Evolutionary conservation across 139 green algal genomes (phyloP), one percentile per base, ranked within the genome.

Genomic region (Chlorella vulgaris): DNA sequence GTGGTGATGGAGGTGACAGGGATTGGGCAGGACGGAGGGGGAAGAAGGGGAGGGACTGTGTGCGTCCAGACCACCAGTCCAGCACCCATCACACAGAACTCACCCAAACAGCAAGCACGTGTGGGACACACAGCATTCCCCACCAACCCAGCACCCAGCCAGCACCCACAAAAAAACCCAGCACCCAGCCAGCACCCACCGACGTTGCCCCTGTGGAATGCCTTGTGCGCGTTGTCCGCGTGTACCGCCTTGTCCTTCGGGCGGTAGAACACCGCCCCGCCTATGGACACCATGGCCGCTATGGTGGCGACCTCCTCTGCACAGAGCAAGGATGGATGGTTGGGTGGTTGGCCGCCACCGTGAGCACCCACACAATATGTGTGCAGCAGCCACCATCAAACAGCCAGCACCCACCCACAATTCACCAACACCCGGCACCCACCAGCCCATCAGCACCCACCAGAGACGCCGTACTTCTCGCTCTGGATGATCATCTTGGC

Each of bases 211-310:
- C 86, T 80, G 69, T 95, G 85, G 81, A 98, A 98, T 83, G 95
- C 93, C 40, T 93, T 93, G 88, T 96, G 90, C 40, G 95, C 95
- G 69, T 98, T 97, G 87, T 98, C 95, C 2, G 96, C 96, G 77
- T 96, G 90, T 55, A 98, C 89, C 13, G 84, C 87, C 84, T 98
- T 98, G 90, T 99, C 96, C 88, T 99, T 99, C 7, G 96, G 96
- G 4, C 93, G 84, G 89, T 99, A 99, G 87, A 99, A 99, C 36
- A 99, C 85, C 29, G 94, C 85, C 35, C 88, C 90, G 65, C 96
- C 96, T 0, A 98, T 85, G 7, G 90, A 95, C 33, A 99, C 89
- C 96, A 99, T 99, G 31, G 94, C 90, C 58, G 91, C 96, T 7
- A 99, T 87, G 2, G 93, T 97, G 31, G 94, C 93, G 2, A 97